Conservation (phyloP, 129 eudicot genomes). For the Solidago caesia region DNA sequence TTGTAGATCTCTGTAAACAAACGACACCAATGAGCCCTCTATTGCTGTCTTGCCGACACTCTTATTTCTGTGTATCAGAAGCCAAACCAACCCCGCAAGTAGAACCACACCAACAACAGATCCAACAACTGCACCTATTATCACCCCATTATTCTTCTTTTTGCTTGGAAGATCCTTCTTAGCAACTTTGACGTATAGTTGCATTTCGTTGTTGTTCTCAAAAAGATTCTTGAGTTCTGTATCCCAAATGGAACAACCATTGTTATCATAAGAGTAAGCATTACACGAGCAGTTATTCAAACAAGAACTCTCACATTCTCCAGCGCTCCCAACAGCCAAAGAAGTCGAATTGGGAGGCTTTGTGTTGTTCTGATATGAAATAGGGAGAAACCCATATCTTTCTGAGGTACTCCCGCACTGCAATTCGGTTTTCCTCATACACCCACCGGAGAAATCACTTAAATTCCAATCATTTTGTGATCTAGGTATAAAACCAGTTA, state of each 20-base stretch:
- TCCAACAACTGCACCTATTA: slow-evolving; percentile 41
- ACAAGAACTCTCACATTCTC: slow-evolving; percentile 46
- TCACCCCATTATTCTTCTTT: slow-evolving; percentile 21
- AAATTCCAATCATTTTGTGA: slow-evolving; percentile 38
- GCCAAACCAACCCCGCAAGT: slow-evolving; percentile 29
- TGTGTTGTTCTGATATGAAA: background rate
- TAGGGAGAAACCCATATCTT: slow-evolving; percentile 22
- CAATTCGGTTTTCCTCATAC: slow-evolving; percentile 41
- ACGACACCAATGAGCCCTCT: slow-evolving; percentile 51
- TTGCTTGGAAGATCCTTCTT: slow-evolving; percentile 37
- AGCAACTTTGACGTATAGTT: slow-evolving; percentile 40
- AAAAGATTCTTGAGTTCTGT: slow-evolving; percentile 40
- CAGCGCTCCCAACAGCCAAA: slow-evolving; percentile 18
- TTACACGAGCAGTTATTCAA: slow-evolving; percentile 49
- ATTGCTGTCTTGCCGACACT: slow-evolving; percentile 22
- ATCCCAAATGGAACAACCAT: slow-evolving; percentile 38
- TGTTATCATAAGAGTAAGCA: slow-evolving; percentile 47
- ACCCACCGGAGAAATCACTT: slow-evolving; percentile 58
- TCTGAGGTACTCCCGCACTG: slow-evolving; percentile 33
- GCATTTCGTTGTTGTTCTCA: slow-evolving; percentile 28
- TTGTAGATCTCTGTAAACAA: slow-evolving; percentile 52
- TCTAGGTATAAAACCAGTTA: slow-evolving; percentile 39
- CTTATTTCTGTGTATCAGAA: slow-evolving; percentile 25
- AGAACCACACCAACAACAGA: slow-evolving; percentile 27
- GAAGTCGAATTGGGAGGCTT: slow-evolving; percentile 24